These are phyloP conservation scores for Haplographium delicatum DNA, from an alignment of 495 filamentous ascomycete species.

Conservation along the genomic window DNA sequence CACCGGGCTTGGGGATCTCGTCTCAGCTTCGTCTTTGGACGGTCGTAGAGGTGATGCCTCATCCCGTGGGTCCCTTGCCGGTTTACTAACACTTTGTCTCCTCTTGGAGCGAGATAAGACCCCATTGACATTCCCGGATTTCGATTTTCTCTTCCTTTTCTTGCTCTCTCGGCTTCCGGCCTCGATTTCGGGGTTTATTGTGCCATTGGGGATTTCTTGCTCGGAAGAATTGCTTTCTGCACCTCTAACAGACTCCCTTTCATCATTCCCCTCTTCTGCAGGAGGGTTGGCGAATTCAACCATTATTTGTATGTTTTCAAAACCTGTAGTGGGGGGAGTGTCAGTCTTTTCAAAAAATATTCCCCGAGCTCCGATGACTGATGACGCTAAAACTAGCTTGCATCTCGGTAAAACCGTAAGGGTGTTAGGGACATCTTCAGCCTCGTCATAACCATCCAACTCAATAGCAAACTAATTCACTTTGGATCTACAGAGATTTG, in stretches of 20 bases:
- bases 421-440: not conserved
- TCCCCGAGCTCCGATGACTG: not conserved
- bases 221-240: slow-evolving; percentile 18
- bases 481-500: too few relatives aligned
- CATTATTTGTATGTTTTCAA: slow-evolving; percentile 15
- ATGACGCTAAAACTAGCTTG: not conserved
- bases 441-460: not conserved
- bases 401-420: not conserved
- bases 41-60: slow-evolving; percentile 44
- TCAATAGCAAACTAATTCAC: too few relatives aligned
- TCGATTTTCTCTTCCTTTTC: slow-evolving; percentile 19
- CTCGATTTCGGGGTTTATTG: slow-evolving; percentile 20
- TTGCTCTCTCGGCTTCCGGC: slow-evolving; percentile 27
- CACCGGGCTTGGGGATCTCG: slow-evolving; percentile 52
- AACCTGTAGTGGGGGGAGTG: not conserved
- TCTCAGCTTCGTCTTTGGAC: slow-evolving; percentile 26
- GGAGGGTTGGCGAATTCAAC: slow-evolving; percentile 23
- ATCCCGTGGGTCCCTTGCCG: slow-evolving; percentile 70
- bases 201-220: slow-evolving; percentile 13
- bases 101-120: slow-evolving; percentile 27
- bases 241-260: slow-evolving; percentile 22
- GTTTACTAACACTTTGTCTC: slow-evolving; percentile 54
- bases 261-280: slow-evolving; percentile 10
- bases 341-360: slow-evolving; percentile 7
- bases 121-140: slow-evolving; percentile 5